These are phyloP conservation scores for Pythium chondricola DNA, from an alignment of 352 stramenopile species.

Conservation along the genomic window DNA sequence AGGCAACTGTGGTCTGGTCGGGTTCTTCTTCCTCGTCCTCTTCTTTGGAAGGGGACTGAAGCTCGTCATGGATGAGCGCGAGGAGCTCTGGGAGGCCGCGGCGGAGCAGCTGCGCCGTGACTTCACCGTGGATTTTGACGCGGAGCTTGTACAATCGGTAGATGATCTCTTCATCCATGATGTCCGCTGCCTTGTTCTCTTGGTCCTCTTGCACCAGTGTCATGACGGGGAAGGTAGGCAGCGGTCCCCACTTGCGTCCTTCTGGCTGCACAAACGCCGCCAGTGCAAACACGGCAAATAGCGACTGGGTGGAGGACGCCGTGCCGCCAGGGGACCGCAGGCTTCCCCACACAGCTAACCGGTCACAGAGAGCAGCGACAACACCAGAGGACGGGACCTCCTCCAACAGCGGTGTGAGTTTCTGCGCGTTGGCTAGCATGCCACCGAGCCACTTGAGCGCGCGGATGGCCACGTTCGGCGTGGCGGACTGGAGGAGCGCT, in stretches of 20 bases:
- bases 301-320: slow-evolving; percentile 30
- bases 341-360: slow-evolving; percentile 37
- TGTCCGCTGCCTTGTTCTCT: slow-evolving; percentile 2
- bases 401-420: slow-evolving; percentile 50
- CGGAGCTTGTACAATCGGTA: slow-evolving; percentile 55
- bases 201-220: slow-evolving; percentile 24
- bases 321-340: slow-evolving; percentile 45
- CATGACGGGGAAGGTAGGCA: slow-evolving; percentile 56
- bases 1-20: slow-evolving; percentile 62
- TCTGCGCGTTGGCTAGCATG: slow-evolving; percentile 57
- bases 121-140: slow-evolving; percentile 65
- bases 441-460: slow-evolving; percentile 73
- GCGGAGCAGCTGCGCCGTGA: slow-evolving; percentile 47
- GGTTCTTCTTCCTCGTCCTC: slow-evolving; percentile 36
- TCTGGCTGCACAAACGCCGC: slow-evolving; percentile 68
- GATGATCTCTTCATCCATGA: slow-evolving; percentile 14
- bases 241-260: slow-evolving; percentile 38
- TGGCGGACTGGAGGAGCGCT: slow-evolving; percentile 30
- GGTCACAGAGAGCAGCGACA: slow-evolving; percentile 55
- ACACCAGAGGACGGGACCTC: slow-evolving; percentile 49
- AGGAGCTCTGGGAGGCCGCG: slow-evolving; percentile 44
- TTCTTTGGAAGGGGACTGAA: slow-evolving; percentile 21
- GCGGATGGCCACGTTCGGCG: slow-evolving; percentile 26
- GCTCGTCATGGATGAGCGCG: slow-evolving; percentile 38
- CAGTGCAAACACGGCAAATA: slow-evolving; percentile 62